Evolutionary conservation across 1,139 yeast species (phyloP).

Genomic region (Casaregolazyma suthepensis): DNA sequence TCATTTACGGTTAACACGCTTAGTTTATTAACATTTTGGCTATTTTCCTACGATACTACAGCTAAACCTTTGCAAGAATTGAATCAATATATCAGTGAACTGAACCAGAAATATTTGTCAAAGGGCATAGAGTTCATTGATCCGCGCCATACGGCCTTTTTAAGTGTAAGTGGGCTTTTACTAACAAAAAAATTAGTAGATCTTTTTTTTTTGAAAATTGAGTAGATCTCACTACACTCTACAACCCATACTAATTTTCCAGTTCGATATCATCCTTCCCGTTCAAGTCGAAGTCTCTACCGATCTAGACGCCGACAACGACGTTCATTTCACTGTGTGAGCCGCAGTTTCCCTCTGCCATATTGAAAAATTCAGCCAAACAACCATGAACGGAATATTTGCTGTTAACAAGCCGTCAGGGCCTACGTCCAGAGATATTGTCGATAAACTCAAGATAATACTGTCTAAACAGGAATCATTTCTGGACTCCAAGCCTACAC

Average conservation of each 20-base stretch:
- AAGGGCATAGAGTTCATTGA: slow-evolving; percentile 42
- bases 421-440: slow-evolving; percentile 67
- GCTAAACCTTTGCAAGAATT: slow-evolving; percentile 35
- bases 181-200: background rate
- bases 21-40: slow-evolving; percentile 46
- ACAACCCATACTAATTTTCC: slow-evolving; percentile 1
- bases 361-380: background rate
- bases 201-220: no score
- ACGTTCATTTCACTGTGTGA: background rate
- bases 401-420: slow-evolving; percentile 93
- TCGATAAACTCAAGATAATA: slow-evolving; percentile 56
- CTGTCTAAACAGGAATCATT: slow-evolving; percentile 59
- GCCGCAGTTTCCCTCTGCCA: background rate
- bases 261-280: slow-evolving; percentile 7
- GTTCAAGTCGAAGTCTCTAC: background rate
- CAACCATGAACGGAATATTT: slow-evolving; percentile 54
- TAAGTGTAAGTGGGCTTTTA: slow-evolving; percentile 45
- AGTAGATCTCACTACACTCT: no score
- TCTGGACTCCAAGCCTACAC: slow-evolving; percentile 45
- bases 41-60: slow-evolving; percentile 28
- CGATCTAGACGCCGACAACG: background rate
- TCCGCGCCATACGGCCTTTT: slow-evolving; percentile 52
- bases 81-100: slow-evolving; percentile 41
- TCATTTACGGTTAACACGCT: slow-evolving; percentile 40
- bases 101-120: slow-evolving; percentile 36